Evolutionary conservation across 1,139 yeast genomes (phyloP).

Genomic region (Scheffersomyces titani): DNA sequence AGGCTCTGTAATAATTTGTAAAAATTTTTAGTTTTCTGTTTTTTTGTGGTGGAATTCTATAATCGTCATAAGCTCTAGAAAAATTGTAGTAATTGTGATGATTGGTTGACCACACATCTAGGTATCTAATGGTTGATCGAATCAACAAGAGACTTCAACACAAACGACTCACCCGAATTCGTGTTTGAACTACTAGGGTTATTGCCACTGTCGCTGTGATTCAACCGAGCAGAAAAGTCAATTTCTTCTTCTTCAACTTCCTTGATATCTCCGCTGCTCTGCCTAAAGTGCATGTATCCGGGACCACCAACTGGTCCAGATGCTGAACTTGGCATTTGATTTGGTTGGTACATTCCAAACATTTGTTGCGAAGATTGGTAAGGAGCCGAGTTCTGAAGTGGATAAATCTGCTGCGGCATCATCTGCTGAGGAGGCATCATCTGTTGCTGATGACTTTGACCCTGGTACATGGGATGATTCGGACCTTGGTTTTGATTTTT

Average conservation of each 20-base stretch:
- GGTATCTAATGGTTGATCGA: slow-evolving; percentile 36
- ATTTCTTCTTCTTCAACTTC: background rate
- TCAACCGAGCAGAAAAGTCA: background rate
- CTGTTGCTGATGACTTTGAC: background rate
- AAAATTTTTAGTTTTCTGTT: background rate
- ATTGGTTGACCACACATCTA: background rate
- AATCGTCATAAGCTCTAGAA: background rate
- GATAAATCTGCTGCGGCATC: background rate
- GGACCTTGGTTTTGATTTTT: background rate
- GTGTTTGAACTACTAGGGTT: background rate
- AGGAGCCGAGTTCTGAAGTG: background rate
- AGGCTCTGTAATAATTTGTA: background rate
- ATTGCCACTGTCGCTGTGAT: slow-evolving; percentile 3
- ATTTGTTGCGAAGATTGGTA: slow-evolving; percentile 3
- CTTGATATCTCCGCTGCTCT: background rate
- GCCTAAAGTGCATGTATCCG: background rate
- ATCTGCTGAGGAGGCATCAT: background rate
- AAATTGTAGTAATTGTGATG: background rate
- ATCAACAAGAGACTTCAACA: slow-evolving; percentile 46
- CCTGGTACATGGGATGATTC: background rate
- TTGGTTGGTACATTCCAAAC: background rate
- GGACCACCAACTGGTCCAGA: background rate
- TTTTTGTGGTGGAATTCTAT: background rate
- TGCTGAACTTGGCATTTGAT: slow-evolving; percentile 1
- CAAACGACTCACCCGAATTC: slow-evolving; percentile 31